Base-by-base conservation (phyloP, 108 stramenopile genomes). In the Nitzschia palea region DNA sequence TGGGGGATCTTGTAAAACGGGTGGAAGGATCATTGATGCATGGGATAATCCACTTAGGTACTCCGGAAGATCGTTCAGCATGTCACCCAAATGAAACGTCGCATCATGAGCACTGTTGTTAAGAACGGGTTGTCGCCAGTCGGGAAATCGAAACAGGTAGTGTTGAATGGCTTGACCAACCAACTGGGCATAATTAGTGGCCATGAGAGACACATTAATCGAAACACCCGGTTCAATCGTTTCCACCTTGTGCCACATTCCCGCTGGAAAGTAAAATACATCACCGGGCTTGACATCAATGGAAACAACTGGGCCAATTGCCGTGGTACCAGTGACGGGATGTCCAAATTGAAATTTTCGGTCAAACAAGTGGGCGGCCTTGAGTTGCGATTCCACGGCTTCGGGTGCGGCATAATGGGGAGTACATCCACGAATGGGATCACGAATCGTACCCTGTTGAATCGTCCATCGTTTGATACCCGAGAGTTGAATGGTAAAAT, bases 171-270 rank as follows among this genome's bases (percentile, higher is more conserved):
- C 79, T 44, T 83, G 79, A 53, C 84, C 78, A 23, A 83, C 62
- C 10, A 95, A 23, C 2, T 77, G 73, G 8, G 94, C 94, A 65
- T 90, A 95, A 36, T 86, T 91, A 15, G 76, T 83, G 32, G 85
- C 90, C 87, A 94, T 95, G 28, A 97, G 77, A 0, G 83, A 85
- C 0, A 95, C 79, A 61, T 97, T 97, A 53, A 97, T 77, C 3
- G 87, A 89, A 8, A 95, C 77, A 17, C 93, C 93, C 3, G 83
- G 80, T 70, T 90, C 88, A 15, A 94, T 2, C 14, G 88, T 87
- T 63, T 92, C 87, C 5, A 97, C 89, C 44, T 77, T 78, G 65
- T 97, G 96, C 91, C 88, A 97, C 86, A 95, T 87, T 17, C 83
- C 83, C 0, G 96, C 90, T 25, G 96, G 96, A 67, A 92, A 90